Evolutionary conservation across 352 stramenopile genomes (phyloP), one percentile per base, ranked within the genome.

Genomic region (Globisporangium carolinianum): DNA sequence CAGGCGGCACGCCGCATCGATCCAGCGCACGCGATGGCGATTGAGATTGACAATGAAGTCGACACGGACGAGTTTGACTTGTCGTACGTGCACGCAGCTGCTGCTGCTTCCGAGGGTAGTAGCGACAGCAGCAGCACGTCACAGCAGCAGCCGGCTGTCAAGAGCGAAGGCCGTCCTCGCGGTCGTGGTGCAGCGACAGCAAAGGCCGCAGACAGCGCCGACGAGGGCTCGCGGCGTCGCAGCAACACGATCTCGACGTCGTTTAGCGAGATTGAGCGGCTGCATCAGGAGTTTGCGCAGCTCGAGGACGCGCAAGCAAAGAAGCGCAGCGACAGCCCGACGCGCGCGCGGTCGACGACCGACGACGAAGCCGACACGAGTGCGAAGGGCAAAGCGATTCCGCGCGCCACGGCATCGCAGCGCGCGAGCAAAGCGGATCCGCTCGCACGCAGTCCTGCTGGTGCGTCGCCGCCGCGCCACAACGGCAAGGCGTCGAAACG

Each of bases 1-100:
- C 79, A 91, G 41, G 72, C 76, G 36, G 72, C 76, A 9, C 67
- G 72, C 48, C 69, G 77, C 41, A 91, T 90, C 51, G 71, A 82
- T 43, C 75, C 77, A 15, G 82, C 84, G 37, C 89, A 73, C 37
- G 85, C 85, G 1, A 75, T 94, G 52, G 82, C 82, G 9, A 92
- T 94, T 58, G 85, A 94, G 43, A 92, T 94, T 57, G 85, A 94
- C 65, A 94, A 94, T 57, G 85, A 94, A 77, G 81, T 91, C 11
- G 85, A 94, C 42, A 63, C 79, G 4, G 79, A 86, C 38, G 76
- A 89, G 50, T 87, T 91, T 66, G 77, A 91, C 39, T 58, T 91
- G 62, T 72, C 75, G 54, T 67, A 67, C 11, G 76, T 83, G 55
- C 58, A 58, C 8, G 48, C 39, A 48, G 53, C 47, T 7, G 46